These are phyloP conservation scores for Ziziphus jujuba DNA, from an alignment of 306 rosid genomes.

Conservation along the genomic window DNA sequence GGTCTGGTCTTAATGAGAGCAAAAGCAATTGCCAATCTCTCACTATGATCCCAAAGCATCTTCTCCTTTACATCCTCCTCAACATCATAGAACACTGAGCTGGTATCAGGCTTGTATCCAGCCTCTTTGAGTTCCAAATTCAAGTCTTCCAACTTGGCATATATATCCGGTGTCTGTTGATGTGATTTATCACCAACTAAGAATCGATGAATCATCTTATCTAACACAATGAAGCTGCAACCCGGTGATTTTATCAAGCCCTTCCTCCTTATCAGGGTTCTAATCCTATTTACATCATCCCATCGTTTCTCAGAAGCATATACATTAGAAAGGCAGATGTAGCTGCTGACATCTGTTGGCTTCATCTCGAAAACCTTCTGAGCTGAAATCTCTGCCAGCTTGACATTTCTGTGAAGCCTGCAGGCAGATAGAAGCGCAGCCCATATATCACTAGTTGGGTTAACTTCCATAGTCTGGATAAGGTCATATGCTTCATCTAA, in stretches of 20 bases:
- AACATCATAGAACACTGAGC: slow-evolving; percentile 57
- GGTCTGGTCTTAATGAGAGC: slow-evolving; percentile 49
- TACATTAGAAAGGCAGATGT: slow-evolving; percentile 64
- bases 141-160: slow-evolving; percentile 44
- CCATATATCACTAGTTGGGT: slow-evolving; percentile 52
- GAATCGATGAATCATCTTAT: slow-evolving; percentile 56
- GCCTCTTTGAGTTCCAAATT: slow-evolving; percentile 46
- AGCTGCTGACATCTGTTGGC: slow-evolving; percentile 53
- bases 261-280: slow-evolving; percentile 39
- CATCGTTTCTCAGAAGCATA: slow-evolving; percentile 60
- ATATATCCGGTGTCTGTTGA: slow-evolving; percentile 44
- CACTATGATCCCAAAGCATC: slow-evolving; percentile 66
- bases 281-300: slow-evolving; percentile 57
- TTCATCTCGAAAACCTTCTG: slow-evolving; percentile 49
- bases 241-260: slow-evolving; percentile 54
- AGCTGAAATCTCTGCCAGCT: slow-evolving; percentile 55
- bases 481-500: slow-evolving; percentile 56
- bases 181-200: slow-evolving; percentile 53
- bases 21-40: slow-evolving; percentile 60
- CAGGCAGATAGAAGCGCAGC: slow-evolving; percentile 60
- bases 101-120: slow-evolving; percentile 63
- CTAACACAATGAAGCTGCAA: slow-evolving; percentile 55
- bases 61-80: slow-evolving; percentile 56
- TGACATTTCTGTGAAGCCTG: slow-evolving; percentile 48
- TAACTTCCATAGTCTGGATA: slow-evolving; percentile 41